Conservation (phyloP, 176 grass and related monocot species). For the Phyllostachys edulis region DNA sequence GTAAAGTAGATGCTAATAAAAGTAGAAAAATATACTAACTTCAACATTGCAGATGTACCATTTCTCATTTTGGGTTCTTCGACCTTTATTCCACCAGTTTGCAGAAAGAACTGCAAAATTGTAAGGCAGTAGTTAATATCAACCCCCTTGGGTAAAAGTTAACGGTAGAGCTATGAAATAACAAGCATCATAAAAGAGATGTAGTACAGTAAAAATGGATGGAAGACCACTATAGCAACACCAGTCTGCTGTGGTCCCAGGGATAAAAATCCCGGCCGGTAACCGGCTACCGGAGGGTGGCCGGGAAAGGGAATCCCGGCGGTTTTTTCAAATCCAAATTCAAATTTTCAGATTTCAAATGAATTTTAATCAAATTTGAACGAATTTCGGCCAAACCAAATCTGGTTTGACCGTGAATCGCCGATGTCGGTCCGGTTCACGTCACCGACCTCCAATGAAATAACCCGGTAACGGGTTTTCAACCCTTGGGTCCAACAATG, state of each 20-base stretch:
- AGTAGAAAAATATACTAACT: slow-evolving; percentile 11
- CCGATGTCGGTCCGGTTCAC: no score
- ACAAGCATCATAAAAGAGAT: slow-evolving; percentile 3
- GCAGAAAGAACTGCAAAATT: slow-evolving; percentile 89
- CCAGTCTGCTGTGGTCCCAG: background rate
- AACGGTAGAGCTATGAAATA: background rate
- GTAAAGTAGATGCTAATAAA: background rate
- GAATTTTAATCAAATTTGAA: no score
- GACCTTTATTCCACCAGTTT: slow-evolving; percentile 84
- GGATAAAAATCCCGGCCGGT: no score
- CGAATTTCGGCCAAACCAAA: no score
- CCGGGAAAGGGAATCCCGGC: no score
- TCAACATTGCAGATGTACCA: slow-evolving; percentile 57
- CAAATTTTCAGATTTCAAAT: no score
- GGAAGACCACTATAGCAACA: background rate
- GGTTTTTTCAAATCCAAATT: no score
- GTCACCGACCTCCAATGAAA: no score
- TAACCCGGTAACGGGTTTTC: no score
- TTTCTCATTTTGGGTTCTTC: slow-evolving; percentile 56
- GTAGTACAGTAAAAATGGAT: background rate
- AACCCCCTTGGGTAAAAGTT: background rate
- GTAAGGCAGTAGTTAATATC: slow-evolving; percentile 8
- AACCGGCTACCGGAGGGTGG: no score
- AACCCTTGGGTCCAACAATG: no score
- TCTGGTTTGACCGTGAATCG: no score